Conservation (phyloP, 2,329 filamentous ascomycete genomes). For the Aspergillus pseudoviridinutans region DNA sequence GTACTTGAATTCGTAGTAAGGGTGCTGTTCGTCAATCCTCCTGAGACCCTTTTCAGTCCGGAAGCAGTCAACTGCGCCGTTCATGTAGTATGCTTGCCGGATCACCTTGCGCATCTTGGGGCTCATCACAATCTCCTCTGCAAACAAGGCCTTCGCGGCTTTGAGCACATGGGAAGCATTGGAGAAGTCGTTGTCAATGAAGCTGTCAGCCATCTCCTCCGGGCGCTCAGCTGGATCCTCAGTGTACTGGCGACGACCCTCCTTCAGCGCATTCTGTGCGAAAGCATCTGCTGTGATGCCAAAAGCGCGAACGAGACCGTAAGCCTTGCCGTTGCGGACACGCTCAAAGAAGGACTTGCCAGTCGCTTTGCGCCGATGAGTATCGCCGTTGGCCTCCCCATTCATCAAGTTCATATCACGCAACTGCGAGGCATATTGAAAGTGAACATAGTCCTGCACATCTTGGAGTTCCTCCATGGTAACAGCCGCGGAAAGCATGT, state of each 20-base stretch:
- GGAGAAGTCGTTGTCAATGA: slow-evolving; percentile 67
- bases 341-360: slow-evolving; percentile 79
- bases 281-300: slow-evolving; percentile 86
- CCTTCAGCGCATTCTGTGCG: slow-evolving; percentile 76
- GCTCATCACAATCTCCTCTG: slow-evolving; percentile 83
- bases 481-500: slow-evolving; percentile 72
- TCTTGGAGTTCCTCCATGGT: slow-evolving; percentile 97
- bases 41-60: slow-evolving; percentile 92
- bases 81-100: slow-evolving; percentile 75
- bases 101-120: slow-evolving; percentile 87
- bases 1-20: slow-evolving; percentile 98
- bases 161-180: slow-evolving; percentile 72
- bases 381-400: slow-evolving; percentile 57
- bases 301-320: slow-evolving; percentile 79
- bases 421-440: slow-evolving; percentile 80
- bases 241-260: slow-evolving; percentile 73
- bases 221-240: slow-evolving; percentile 80
- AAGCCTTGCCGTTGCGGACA: slow-evolving; percentile 73
- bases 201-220: slow-evolving; percentile 78
- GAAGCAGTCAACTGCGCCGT: slow-evolving; percentile 78
- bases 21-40: slow-evolving; percentile 90
- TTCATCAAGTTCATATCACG: slow-evolving; percentile 70
- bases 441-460: slow-evolving; percentile 92
- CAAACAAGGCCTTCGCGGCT: slow-evolving; percentile 80
- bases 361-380: slow-evolving; percentile 76